Evolutionary conservation across 2,329 filamentous ascomycete genomes (phyloP), one percentile per base, ranked within the genome.

Genomic region (Colletotrichum theobromicola): DNA sequence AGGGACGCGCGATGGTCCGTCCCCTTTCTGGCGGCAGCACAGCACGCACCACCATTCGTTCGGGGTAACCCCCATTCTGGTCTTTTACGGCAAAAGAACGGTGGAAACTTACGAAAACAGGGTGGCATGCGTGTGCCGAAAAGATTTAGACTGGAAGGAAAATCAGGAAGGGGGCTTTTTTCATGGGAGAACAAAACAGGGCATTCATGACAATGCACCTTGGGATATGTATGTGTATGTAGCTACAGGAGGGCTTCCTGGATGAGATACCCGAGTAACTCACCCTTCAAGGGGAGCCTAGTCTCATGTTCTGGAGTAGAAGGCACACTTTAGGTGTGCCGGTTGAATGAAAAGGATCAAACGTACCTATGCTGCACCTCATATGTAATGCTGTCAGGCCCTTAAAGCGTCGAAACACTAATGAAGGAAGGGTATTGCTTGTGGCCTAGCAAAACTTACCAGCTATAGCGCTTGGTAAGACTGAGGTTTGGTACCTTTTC

Each of bases 221-320:
- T 37, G 34, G 24, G 37, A 50, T 12, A 63, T 66, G 57, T 32
- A 67, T 72, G 72, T 72, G 72, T 72, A 55, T 30, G 57, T 62
- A 70, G 57, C n/a, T 35, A 32, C 62, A 72, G 68, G 62, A 67
- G 26, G 60, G 66, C 24, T 72, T 72, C 57, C 67, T 67, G 62
- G 57, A 74, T 71, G 72, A 74, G 68, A 75, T 75, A 67, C 68
- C 68, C 72, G 55, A 75, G 68, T 63, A 67, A 66, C 68, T 72
- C 67, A 42, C 66, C 30, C 60, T 35, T 12, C 7, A 7, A 61
- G 30, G 71, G 37, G 50, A 65, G 60, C 60, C 61, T 26, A 70
- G 24, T 61, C 13, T 65, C 34, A 58, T 72, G 62, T 75, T 74
- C 21, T 60, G 68, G 30, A 58, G 62, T 57, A 46, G 57, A 35